phyloP scores from a whole-genome alignment of 2,329 filamentous ascomycete genomes.

The Rutstroemia sp. region DNA sequence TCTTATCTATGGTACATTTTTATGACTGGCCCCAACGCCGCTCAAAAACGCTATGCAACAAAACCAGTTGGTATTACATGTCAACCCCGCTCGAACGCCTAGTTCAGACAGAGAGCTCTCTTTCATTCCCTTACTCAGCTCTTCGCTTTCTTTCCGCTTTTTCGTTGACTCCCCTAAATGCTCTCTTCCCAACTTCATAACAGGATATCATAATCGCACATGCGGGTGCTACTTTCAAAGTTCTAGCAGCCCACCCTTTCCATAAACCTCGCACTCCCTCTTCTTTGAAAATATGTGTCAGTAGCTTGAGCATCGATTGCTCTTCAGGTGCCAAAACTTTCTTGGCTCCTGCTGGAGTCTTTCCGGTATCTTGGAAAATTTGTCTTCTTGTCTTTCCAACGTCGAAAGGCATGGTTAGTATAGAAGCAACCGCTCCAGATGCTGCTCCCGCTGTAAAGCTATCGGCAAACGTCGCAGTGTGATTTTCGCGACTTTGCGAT shows the following conservation, averaged over 20 bases:
- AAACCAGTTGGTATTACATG: constrained; percentile 8
- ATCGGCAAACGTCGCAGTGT: constrained; percentile 72
- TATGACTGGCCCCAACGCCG: constrained; percentile 4
- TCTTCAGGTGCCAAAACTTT: constrained; percentile 56
- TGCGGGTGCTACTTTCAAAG: constrained; percentile 88
- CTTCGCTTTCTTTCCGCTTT: constrained; percentile 26
- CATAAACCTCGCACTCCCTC: constrained; percentile 79
- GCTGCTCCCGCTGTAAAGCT: constrained; percentile 81
- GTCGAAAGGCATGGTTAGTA: constrained; percentile 91
- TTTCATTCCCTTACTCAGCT: constrained; percentile 14
- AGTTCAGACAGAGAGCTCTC: neutral
- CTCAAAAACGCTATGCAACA: constrained; percentile 21
- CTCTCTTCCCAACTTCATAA: constrained; percentile 91
- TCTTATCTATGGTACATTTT: neutral
- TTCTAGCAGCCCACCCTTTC: constrained; percentile 84
- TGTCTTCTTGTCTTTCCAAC: constrained; percentile 96
- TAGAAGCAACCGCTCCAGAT: constrained; percentile 77
- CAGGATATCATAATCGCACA: constrained; percentile 99
- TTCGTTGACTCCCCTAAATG: constrained; percentile 70
- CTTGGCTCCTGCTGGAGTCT: constrained; percentile 30
- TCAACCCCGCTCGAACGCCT: neutral
- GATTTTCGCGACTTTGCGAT: constrained; percentile 60
- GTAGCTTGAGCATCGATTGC: constrained; percentile 68
- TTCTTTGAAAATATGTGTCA: constrained; percentile 85
- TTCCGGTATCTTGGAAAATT: constrained; percentile 56